Evolutionary conservation across 2,329 filamentous ascomycete species (phyloP), one percentile per base, ranked within the genome.

Genomic region (Akanthomyces lecanii): DNA sequence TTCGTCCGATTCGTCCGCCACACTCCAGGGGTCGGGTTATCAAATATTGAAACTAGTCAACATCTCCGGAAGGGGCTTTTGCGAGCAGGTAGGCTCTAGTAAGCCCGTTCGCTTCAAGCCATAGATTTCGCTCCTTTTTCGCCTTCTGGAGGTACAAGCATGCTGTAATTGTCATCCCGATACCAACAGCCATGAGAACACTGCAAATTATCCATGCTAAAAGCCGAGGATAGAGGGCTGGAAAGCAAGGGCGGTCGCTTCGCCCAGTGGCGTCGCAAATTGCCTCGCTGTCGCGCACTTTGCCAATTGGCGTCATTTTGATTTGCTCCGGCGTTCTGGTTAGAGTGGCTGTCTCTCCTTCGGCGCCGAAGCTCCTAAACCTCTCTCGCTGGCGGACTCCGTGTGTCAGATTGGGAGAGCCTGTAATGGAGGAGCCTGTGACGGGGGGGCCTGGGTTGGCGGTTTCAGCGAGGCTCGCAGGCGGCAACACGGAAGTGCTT

Each of bases 11-110:
- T 59, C 56, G 36, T 51, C 47, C 57, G 57, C 12, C 10, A 5
- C 36, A 5, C n/a, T n/a, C 33, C 36, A 7, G 36, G 14, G 11
- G 36, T 25, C 45, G 16, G 12, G 12, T 5, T 36, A 4, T 28
- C 33, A 14, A 5, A 16, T 4, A 5, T 28, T 25, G 5, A 1
- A 14, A 25, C n/a, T 51, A 52, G 10, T 33, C 52, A 28, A 56
- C 40, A 10, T 50, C 6, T 12, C 40, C 52, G 1, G 28, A 3
- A 14, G 50, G 51, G 5, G 60, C 60, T 16, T 38, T 40, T 7
- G 25, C n/a, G 10, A 74, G 56, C 65, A 75, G 66, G 38, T 74
- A 69, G n/a, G 53, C 62, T 61, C 69, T 66, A n/a, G 74, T 73
- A 42, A 69, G 38, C 18, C 67, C 66, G 54, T 77, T 76, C 6